Evolutionary conservation across 2,329 filamentous ascomycete species (phyloP).

Genomic region (Colletotrichum karsti): DNA sequence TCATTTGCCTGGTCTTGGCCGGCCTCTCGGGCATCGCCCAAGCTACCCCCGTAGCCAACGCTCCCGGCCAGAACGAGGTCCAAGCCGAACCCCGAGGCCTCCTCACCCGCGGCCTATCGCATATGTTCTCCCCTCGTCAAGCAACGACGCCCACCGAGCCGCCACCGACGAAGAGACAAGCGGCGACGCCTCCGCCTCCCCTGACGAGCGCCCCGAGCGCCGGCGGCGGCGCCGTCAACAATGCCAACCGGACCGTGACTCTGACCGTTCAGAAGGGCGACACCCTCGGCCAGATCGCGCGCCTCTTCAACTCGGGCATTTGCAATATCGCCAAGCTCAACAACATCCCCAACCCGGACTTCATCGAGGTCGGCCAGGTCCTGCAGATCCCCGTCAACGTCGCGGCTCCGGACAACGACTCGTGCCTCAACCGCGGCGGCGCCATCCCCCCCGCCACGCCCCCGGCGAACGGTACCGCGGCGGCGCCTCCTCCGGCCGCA

Average conservation of each 20-base stretch:
- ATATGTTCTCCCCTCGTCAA: background rate
- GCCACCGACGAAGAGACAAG: background rate
- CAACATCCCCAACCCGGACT: conserved; percentile 14
- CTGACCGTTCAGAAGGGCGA: background rate
- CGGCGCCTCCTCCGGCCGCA: background rate
- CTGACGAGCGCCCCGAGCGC: background rate
- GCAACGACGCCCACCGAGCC: background rate
- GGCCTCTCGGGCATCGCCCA: conserved; percentile 4
- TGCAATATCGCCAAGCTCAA: conserved; percentile 24
- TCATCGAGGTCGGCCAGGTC: conserved; percentile 1
- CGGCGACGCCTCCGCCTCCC: background rate
- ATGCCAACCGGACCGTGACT: conserved; percentile 13
- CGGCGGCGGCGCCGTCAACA: background rate
- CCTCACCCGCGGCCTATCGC: background rate
- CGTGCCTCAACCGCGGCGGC: conserved; percentile 14
- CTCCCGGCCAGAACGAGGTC: background rate
- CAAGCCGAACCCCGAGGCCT: background rate
- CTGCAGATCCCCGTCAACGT: conserved; percentile 14
- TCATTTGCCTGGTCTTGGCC: conserved; percentile 5
- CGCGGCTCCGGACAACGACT: conserved; percentile 15
- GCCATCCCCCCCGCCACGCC: background rate
- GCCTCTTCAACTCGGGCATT: conserved; percentile 22
- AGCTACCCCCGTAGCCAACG: background rate
- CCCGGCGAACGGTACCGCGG: background rate
- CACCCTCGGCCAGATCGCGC: conserved; percentile 16